Evolutionary conservation across 148 eudicot species (phyloP), one percentile per base, ranked within the genome.

Genomic region (Spergularia marina): DNA sequence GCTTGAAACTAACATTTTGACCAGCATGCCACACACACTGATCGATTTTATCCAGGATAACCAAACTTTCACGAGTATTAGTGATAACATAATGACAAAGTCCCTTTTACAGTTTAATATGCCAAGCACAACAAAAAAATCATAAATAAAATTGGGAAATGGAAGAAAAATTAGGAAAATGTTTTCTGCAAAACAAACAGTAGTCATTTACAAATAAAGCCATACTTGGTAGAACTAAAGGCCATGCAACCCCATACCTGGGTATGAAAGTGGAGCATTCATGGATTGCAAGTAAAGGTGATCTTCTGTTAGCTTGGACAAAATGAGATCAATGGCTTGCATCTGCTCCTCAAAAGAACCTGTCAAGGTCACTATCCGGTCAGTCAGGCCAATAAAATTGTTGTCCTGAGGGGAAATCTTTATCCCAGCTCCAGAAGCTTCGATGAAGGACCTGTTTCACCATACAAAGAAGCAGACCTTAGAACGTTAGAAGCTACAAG

Each of bases 381-480:
- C 98, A 82, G 81, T 86, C 84, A 91, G 64, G 63, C 98, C 96
- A 83, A 87, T 82, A 71, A 83, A 89, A 67, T 74, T 87, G 65
- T 84, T 85, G 81, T 93, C 96, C 74, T 87, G 96, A n/a, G 98
- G 92, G 36, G 98, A 91, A 84, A 93, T 89, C 84, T 93, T 93
- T 78, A 93, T 93, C 70, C 87, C 87, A 78, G 98, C 98, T 77
- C 76, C 82, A 80, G 98, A 93, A 10, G 86, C 92, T 84, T 91
- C 98, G 77, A 93, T 93, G 72, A 93, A 86, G 65, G 92, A 86
- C 86, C 98, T 93, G 91, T 69, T 30, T 63, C 60, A 70, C 10
- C 60, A 69, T 74, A 80, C 79, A 83, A 14, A 40, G 59, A 11
- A 79, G 17, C 25, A 14, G 39, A 39, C 34, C 15, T 41, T 73